Conservation (phyloP, 2,329 filamentous ascomycete genomes). For the Pezicula neosporulosa region DNA sequence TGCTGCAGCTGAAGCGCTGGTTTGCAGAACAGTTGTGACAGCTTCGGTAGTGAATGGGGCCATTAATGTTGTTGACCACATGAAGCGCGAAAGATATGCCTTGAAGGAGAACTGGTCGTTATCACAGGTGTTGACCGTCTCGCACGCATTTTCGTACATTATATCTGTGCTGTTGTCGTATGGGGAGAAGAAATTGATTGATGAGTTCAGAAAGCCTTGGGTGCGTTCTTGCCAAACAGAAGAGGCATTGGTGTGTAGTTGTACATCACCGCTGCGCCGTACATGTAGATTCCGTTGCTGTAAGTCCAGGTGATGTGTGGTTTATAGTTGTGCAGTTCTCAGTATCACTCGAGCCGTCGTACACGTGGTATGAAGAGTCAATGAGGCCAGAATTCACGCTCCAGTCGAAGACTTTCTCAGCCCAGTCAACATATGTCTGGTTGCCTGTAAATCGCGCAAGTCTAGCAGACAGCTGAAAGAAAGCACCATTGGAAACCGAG, state of each 20-base stretch:
- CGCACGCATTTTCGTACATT: slow-evolving; percentile 67
- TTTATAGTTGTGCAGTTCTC: slow-evolving; percentile 50
- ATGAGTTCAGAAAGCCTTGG: slow-evolving; percentile 46
- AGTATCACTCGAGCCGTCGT: slow-evolving; percentile 54
- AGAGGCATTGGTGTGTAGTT: slow-evolving; percentile 55
- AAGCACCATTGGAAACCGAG: slow-evolving; percentile 74
- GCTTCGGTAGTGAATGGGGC: slow-evolving; percentile 48
- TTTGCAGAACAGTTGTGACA: slow-evolving; percentile 45
- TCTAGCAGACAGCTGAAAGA: slow-evolving; percentile 78
- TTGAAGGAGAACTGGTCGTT: slow-evolving; percentile 67
- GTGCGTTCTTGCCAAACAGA: slow-evolving; percentile 51
- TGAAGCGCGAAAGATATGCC: slow-evolving; percentile 61
- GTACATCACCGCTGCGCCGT: slow-evolving; percentile 61
- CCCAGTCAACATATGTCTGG: slow-evolving; percentile 64
- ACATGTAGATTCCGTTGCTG: slow-evolving; percentile 61
- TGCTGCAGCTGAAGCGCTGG: slow-evolving; percentile 53
- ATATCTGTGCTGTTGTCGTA: slow-evolving; percentile 50
- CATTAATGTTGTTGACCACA: slow-evolving; percentile 55
- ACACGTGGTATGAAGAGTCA: slow-evolving; percentile 50
- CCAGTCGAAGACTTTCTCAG: slow-evolving; percentile 66
- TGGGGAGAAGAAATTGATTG: slow-evolving; percentile 50
- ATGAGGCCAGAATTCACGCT: slow-evolving; percentile 53
- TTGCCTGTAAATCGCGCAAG: slow-evolving; percentile 69
- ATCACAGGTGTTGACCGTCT: slow-evolving; percentile 52
- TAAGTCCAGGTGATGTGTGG: slow-evolving; percentile 58